Percentiles rank a stretch among this genome's conserved stretches.
Conservation (phyloP, 2,329 filamentous ascomycete genomes). For the Alternaria alternata region DNA sequence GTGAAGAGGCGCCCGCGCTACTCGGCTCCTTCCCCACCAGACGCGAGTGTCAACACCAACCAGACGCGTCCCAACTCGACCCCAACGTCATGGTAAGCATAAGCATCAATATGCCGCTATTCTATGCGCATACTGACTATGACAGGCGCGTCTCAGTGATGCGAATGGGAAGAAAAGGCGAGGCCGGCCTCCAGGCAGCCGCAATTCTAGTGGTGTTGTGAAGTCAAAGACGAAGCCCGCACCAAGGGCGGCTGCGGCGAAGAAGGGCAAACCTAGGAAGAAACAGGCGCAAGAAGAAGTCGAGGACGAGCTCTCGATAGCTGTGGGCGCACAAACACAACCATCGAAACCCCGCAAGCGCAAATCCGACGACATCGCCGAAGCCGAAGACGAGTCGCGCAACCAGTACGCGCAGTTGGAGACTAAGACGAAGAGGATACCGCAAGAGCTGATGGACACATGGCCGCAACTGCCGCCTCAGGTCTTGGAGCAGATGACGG, state of each 20-base stretch:
- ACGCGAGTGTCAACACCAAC: constrained; percentile 16
- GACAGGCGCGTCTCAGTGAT: constrained; percentile 33
- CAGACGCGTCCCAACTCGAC: constrained; percentile 26
- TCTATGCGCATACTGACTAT: constrained; percentile 18
- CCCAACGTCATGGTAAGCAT: constrained; percentile 45
- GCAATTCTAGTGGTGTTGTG: constrained; percentile 23
- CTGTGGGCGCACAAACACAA: constrained; percentile 3
- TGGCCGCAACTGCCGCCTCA: constrained; percentile 65
- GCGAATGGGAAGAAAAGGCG: constrained; percentile 29
- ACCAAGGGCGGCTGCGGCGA: constrained; percentile 21
- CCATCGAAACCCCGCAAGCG: constrained; percentile 27
- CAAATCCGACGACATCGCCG: constrained; percentile 34
- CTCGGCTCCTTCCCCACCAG: constrained; percentile 11
- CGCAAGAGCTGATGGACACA: constrained; percentile 48
- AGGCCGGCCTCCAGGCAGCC: constrained; percentile 36
- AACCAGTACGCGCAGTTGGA: constrained; percentile 47
- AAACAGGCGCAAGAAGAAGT: constrained; percentile 19
- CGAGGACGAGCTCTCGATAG: constrained; percentile 21
- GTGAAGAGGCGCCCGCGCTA: constrained; percentile 17
- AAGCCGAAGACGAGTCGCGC: constrained; percentile 22
- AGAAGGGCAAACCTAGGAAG: constrained; percentile 21
- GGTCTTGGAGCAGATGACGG: constrained; percentile 64
- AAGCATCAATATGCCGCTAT: constrained; percentile 9
- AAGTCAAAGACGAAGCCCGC: constrained; percentile 16
- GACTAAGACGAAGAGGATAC: constrained; percentile 45